Percentiles rank a stretch among this genome's conserved stretches.
phyloP scores from a whole-genome alignment of 176 grass and related monocot genomes.

The Rhynchospora pubera region DNA sequence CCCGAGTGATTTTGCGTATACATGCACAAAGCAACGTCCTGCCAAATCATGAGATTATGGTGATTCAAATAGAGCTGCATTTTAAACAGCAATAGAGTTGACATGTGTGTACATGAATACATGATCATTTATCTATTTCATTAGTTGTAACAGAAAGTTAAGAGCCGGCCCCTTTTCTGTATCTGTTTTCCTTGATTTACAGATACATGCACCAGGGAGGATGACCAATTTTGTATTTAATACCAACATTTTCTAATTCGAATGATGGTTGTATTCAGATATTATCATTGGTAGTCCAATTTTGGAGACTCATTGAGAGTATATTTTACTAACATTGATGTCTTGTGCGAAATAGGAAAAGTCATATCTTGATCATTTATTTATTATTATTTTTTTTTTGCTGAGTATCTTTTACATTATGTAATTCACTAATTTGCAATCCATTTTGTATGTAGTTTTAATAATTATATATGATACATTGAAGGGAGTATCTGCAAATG shows the following conservation, averaged over 20 bases:
- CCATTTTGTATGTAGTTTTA: background rate
- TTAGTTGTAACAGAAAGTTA: background rate
- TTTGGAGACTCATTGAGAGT: background rate
- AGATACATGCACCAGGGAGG: background rate
- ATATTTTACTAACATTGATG: background rate
- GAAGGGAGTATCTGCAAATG: background rate
- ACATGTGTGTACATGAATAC: constrained; percentile 17
- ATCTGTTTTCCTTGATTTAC: background rate
- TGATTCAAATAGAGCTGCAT: background rate
- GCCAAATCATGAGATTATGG: background rate
- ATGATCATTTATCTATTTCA: constrained; percentile 28
- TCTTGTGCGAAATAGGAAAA: background rate
- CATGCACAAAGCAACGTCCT: constrained; percentile 30
- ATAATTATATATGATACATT: background rate
- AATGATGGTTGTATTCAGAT: background rate
- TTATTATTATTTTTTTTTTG: background rate
- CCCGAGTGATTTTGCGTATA: constrained; percentile 31
- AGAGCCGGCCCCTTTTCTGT: background rate
- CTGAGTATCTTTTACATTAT: background rate
- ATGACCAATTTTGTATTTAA: background rate
- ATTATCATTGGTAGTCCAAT: background rate
- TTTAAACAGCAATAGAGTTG: background rate
- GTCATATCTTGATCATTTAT: background rate
- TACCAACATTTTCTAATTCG: background rate
- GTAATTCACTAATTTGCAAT: background rate